These are phyloP conservation scores for Schrenkiella parvula DNA, from an alignment of 345 rosid species.

Conservation along the genomic window DNA sequence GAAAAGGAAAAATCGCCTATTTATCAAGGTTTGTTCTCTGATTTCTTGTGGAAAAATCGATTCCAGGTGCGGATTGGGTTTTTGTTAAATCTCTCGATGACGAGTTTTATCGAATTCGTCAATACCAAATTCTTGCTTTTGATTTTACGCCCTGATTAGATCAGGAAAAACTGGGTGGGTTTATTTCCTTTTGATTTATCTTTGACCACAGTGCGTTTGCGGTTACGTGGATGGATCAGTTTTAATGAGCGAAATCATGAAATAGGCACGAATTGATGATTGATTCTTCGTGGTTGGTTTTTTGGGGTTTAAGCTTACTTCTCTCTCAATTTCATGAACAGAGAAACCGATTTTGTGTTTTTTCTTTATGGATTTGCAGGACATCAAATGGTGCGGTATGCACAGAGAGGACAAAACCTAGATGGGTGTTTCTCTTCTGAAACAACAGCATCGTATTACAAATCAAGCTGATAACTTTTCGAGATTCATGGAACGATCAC, in stretches of 20 bases:
- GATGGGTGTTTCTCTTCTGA: constrained; percentile 72
- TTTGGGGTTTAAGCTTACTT: constrained; percentile 5
- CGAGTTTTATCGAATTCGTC: not conserved
- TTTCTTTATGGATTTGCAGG: constrained; percentile 8
- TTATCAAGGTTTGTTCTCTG: constrained; percentile 16
- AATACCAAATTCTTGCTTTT: not conserved
- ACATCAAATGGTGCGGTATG: constrained; percentile 20
- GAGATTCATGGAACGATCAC: constrained; percentile 68
- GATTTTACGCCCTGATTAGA: not conserved
- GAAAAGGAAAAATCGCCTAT: not conserved
- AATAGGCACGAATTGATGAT: not conserved
- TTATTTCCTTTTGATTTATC: not conserved
- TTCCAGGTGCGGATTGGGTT: constrained; percentile 15
- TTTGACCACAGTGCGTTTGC: not conserved
- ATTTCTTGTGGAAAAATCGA: not conserved
- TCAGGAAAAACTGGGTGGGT: not conserved
- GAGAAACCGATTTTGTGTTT: not conserved
- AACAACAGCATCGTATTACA: constrained; percentile 40
- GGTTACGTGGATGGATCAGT: not conserved
- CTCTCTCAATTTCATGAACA: not conserved
- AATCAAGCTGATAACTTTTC: constrained; percentile 43
- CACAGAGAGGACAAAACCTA: constrained; percentile 33
- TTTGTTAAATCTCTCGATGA: not conserved
- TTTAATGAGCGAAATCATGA: not conserved
- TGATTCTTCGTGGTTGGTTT: not conserved